Evolutionary conservation across 2,329 filamentous ascomycete species (phyloP).

Genomic region (Thelonectria olida): DNA sequence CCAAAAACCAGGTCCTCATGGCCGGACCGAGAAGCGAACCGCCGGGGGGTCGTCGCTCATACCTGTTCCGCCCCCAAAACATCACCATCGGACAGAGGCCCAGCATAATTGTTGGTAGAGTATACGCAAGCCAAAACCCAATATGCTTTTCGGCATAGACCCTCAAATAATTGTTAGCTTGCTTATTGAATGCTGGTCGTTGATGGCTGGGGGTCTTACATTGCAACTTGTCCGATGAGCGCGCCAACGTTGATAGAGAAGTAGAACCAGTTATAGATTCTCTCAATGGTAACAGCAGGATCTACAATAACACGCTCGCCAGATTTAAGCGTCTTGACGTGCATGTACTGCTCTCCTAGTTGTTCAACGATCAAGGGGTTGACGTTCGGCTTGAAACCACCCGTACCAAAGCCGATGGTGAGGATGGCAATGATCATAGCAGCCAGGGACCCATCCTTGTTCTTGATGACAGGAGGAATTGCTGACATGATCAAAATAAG

Average conservation of each 20-base stretch:
- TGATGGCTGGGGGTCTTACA: too few species aligned
- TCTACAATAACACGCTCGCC: slow-evolving; percentile 74
- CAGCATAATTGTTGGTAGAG: slow-evolving; percentile 74
- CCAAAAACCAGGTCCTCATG: slow-evolving; percentile 66
- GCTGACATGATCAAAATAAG: slow-evolving; percentile 72
- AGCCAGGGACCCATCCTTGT: slow-evolving; percentile 64
- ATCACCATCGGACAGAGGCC: slow-evolving; percentile 70
- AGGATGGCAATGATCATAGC: slow-evolving; percentile 70
- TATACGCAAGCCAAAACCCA: slow-evolving; percentile 77
- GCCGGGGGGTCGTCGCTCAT: slow-evolving; percentile 66
- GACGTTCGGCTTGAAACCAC: slow-evolving; percentile 80
- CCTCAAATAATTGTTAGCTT: too few species aligned
- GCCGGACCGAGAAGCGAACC: slow-evolving; percentile 76
- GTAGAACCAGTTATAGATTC: slow-evolving; percentile 77
- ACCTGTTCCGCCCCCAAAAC: slow-evolving; percentile 65
- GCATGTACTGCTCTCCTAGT: slow-evolving; percentile 63
- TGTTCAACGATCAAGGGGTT: slow-evolving; percentile 74
- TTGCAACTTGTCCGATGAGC: slow-evolving; percentile 68
- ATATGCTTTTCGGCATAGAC: slow-evolving; percentile 79
- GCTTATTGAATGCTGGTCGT: too few species aligned
- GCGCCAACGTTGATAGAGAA: slow-evolving; percentile 77
- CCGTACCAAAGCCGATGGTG: slow-evolving; percentile 68
- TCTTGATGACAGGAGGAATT: slow-evolving; percentile 68
- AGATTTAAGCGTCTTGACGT: slow-evolving; percentile 59
- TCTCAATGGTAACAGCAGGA: slow-evolving; percentile 67